Evolutionary conservation across 768 basidiomycete genomes (phyloP).

Genomic region (Lactarius hengduanensis): DNA sequence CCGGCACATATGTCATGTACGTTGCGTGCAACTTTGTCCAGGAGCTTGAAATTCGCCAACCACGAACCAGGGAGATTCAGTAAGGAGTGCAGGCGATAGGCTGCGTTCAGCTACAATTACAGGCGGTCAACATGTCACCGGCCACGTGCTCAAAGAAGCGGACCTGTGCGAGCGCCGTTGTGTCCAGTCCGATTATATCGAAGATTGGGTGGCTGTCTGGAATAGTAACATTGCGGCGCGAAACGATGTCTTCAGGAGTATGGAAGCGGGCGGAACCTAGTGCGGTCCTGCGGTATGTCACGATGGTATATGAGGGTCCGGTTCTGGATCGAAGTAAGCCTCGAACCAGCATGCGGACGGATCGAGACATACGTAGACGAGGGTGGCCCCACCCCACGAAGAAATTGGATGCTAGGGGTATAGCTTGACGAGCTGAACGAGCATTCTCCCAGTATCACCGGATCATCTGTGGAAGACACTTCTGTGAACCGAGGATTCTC

Average conservation of each 20-base stretch:
- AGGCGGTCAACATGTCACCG: not conserved
- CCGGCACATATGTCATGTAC: slow-evolving; percentile 3
- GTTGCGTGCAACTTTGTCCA: slow-evolving; percentile 18
- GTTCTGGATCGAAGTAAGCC: slow-evolving; percentile 17
- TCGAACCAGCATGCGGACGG: not conserved
- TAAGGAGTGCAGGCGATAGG: slow-evolving; percentile 25
- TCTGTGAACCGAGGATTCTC: slow-evolving; percentile 23
- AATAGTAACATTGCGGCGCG: not conserved
- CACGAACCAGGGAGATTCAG: slow-evolving; percentile 25
- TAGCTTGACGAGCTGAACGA: slow-evolving; percentile 4
- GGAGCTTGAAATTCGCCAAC: slow-evolving; percentile 26
- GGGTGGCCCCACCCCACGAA: slow-evolving; percentile 3
- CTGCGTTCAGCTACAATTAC: slow-evolving; percentile 23
- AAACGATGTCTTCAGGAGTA: slow-evolving; percentile 2
- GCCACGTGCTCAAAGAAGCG: slow-evolving; percentile 1
- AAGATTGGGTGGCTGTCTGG: slow-evolving; percentile 18
- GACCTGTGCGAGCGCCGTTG: slow-evolving; percentile 16
- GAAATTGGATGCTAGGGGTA: slow-evolving; percentile 15
- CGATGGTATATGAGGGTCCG: slow-evolving; percentile 1
- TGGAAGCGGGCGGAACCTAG: slow-evolving; percentile 26
- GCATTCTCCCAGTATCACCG: slow-evolving; percentile 22
- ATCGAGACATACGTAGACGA: slow-evolving; percentile 4
- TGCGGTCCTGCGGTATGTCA: slow-evolving; percentile 24
- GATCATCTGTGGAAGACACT: slow-evolving; percentile 21
- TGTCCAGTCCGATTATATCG: slow-evolving; percentile 17